Base-by-base conservation (phyloP, 805 yeast species). In the Kodamaea jinghongensis region DNA sequence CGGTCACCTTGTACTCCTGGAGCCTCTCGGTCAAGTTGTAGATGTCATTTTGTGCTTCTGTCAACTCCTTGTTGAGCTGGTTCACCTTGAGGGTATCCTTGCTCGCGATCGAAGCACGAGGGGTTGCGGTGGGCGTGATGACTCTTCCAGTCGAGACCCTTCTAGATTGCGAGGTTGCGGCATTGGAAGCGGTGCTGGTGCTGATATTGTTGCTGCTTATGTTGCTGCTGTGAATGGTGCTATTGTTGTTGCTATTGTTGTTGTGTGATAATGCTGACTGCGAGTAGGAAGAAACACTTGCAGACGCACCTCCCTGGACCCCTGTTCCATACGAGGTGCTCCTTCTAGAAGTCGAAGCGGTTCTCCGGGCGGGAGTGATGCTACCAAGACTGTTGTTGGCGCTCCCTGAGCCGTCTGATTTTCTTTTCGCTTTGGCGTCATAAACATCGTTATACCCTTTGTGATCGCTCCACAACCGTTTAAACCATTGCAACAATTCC, bases 401-500 rank as follows among this genome's bases (percentile, higher is more conserved):
- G 12, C 37, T 26, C 11, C 23, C 26, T 7, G 32, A 29, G 9
- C 31, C 38, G 10, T 34, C 22, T 3, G 37, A 39, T 17, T 42
- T 49, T 32, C 71, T 55, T 32, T 60, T 49, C 4, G 57, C 43
- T 10, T 61, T 59, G 1, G 96, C 79, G 59, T 90, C 95, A 54
- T 90, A 90, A 7, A 31, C 42, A 4, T 66, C 76, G 26, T 76
- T 71, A 40, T 81, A 82, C 41, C 82, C 83, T 55, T 76, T 81
- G 54, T 79, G 73, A 38, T 85, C 91, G 46, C 73, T 71, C 97
- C 98, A 91, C 53, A 71, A 81, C 52, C 75, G 76, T 55, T 86
- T 82, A 54, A 88, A 71, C 96, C 96, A 93, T 65, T 93, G 99
- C 47, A 90, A 67, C 53, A 93, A 85, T 65, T 90, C 98, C 52